Evolutionary conservation across 148 eudicot genomes (phyloP).

Genomic region (Polygonum aviculare): DNA sequence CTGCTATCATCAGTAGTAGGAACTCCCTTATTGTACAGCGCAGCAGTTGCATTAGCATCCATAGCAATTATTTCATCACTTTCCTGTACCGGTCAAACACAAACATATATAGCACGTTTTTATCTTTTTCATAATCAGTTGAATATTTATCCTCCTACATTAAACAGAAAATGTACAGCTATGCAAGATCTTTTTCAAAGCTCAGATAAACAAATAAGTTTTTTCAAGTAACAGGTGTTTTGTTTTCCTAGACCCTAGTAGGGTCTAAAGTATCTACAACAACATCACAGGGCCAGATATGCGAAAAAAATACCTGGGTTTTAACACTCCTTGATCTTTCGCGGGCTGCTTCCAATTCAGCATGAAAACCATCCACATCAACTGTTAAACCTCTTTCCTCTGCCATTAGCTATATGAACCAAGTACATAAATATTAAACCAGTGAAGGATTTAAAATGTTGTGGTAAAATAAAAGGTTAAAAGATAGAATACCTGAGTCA

Average conservation of each 20-base stretch:
- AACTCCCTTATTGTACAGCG: slow-evolving; percentile 54
- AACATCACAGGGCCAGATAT: background rate
- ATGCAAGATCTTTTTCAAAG: background rate
- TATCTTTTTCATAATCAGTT: background rate
- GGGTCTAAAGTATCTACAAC: background rate
- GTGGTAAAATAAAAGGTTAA: background rate
- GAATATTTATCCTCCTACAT: background rate
- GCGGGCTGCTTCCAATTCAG: slow-evolving; percentile 86
- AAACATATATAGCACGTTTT: background rate
- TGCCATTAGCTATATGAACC: slow-evolving; percentile 69
- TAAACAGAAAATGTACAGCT: background rate
- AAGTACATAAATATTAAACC: background rate
- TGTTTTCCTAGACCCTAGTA: background rate
- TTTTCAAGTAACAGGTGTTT: background rate
- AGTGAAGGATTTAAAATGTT: background rate
- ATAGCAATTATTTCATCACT: slow-evolving; percentile 61
- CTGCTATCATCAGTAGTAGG: slow-evolving; percentile 60
- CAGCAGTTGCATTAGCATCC: slow-evolving; percentile 97
- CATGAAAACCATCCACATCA: slow-evolving; percentile 64
- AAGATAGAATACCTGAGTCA: slow-evolving; percentile 66
- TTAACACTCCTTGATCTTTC: slow-evolving; percentile 88
- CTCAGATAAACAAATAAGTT: background rate
- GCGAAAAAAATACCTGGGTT: slow-evolving; percentile 44
- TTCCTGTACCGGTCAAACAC: slow-evolving; percentile 40
- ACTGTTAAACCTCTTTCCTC: slow-evolving; percentile 80